Base-by-base conservation (phyloP, 140 eudicot species). In the Stevia rebaudiana region DNA sequence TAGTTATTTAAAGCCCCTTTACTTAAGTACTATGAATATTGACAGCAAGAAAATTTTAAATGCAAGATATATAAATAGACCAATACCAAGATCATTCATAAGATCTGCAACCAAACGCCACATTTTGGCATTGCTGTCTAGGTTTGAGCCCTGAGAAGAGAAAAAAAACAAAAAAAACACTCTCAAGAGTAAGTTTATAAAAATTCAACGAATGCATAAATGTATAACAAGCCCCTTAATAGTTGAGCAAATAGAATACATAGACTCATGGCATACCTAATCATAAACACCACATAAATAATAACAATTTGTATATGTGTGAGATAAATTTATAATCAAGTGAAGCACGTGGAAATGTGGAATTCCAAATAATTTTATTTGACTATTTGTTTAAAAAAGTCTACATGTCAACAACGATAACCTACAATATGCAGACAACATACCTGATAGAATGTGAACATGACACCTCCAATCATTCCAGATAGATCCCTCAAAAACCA, bases 81-180 rank as follows among this genome's bases (percentile, higher is more conserved):
- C 35, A 67, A 54, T 92, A 92, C 99, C 99, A 73, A 92, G 94
- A 75, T 92, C 99, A 80, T 92, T 92, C 99, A 92, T 92, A 74
- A 92, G 85, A 83, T 92, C 99, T 65, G 99, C 99, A 76, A 92
- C 95, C 79, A 92, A 72, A 70, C 97, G 97, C 99, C 97, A 92
- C 99, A 85, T 88, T 81, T 92, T 92, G 68, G 99, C 94, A 70
- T 92, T 76, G 82, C 95, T 85, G 65, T 92, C 99, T 78, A 92
- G 80, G 67, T 92, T 88, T 60, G 99, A 80, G 65, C 99, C 99
- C 99, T 92, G 82, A 76, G 71, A 61, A 65, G 25, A 70, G 63
- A 47, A 23, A 35, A 47, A 30, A 35, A 19, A 0, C n/a, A n/a
- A n/a, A n/a, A n/a, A n/a, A n/a, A n/a, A n/a, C n/a, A n/a, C n/a